Evolutionary conservation across 2,329 filamentous ascomycete species (phyloP).

Genomic region (Geoglossum cookeanum): DNA sequence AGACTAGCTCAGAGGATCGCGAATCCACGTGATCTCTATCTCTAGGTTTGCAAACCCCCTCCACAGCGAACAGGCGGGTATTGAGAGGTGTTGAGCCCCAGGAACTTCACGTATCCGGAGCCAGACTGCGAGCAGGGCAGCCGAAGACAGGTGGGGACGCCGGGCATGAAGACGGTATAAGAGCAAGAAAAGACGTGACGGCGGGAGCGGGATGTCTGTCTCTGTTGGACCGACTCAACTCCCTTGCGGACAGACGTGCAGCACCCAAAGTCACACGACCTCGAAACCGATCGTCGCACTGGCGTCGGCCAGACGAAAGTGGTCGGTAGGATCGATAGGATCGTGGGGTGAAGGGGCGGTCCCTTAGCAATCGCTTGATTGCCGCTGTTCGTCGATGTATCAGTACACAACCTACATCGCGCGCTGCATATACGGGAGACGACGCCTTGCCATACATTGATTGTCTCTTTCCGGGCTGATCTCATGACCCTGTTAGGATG

Average conservation of each 20-base stretch:
- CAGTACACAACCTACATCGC: neutral
- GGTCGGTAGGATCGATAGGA: neutral
- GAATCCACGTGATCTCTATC: too few relatives aligned
- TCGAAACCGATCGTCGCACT: neutral
- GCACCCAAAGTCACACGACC: neutral
- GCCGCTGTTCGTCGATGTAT: neutral
- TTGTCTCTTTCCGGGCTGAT: neutral
- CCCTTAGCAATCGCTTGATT: neutral
- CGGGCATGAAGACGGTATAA: neutral
- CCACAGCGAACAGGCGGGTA: neutral
- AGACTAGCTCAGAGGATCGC: too few relatives aligned
- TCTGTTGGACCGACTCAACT: neutral
- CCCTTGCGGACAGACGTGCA: neutral
- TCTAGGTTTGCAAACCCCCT: too few relatives aligned
- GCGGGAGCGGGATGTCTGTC: neutral
- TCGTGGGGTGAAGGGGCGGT: neutral
- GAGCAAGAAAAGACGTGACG: neutral
- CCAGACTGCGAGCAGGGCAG: neutral
- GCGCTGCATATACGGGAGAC: slow-evolving; percentile 2
- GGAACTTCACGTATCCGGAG: neutral
- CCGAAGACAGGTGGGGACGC: neutral
- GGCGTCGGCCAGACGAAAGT: neutral
- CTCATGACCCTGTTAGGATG: neutral
- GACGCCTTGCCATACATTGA: neutral
- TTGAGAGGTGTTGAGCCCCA: neutral